Evolutionary conservation across 768 basidiomycete genomes (phyloP).

Genomic region (Mycena floridula): DNA sequence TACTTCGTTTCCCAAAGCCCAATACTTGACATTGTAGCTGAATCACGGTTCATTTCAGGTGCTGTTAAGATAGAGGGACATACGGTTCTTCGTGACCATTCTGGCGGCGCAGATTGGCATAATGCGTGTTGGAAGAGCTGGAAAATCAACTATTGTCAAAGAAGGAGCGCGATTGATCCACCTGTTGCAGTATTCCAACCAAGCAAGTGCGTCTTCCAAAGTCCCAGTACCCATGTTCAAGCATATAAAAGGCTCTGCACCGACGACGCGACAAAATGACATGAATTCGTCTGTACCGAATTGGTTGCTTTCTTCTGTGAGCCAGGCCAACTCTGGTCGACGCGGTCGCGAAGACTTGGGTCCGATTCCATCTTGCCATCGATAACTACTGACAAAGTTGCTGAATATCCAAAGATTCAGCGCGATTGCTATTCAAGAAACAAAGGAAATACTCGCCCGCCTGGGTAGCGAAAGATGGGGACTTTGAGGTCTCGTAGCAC

Average conservation of each 20-base stretch:
- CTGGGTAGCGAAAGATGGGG: slow-evolving; percentile 47
- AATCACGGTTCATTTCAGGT: too few relatives aligned
- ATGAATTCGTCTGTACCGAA: slow-evolving; percentile 60
- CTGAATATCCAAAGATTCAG: slow-evolving; percentile 17
- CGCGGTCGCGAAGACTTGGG: slow-evolving; percentile 43
- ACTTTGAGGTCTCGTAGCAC: slow-evolving; percentile 39
- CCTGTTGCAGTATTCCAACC: slow-evolving; percentile 63
- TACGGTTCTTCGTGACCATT: slow-evolving; percentile 54
- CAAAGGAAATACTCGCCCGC: slow-evolving; percentile 27
- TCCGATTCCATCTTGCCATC: slow-evolving; percentile 56
- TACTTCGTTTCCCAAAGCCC: slow-evolving; percentile 51
- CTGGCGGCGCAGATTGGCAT: slow-evolving; percentile 52
- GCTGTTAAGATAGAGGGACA: too few relatives aligned
- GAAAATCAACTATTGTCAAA: not conserved
- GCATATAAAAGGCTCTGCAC: slow-evolving; percentile 53
- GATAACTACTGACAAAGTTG: slow-evolving; percentile 50
- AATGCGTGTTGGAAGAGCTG: slow-evolving; percentile 35
- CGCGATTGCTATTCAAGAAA: not conserved
- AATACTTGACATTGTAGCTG: too few relatives aligned
- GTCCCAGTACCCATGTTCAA: slow-evolving; percentile 64
- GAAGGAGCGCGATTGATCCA: slow-evolving; percentile 4
- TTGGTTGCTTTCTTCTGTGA: slow-evolving; percentile 52
- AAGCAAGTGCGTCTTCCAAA: slow-evolving; percentile 50
- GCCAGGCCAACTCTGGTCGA: slow-evolving; percentile 56
- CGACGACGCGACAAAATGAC: slow-evolving; percentile 43